Evolutionary conservation across 176 grass and related monocot species (phyloP), one percentile per base, ranked within the genome.

Genomic region (Pontederia crassipes): DNA sequence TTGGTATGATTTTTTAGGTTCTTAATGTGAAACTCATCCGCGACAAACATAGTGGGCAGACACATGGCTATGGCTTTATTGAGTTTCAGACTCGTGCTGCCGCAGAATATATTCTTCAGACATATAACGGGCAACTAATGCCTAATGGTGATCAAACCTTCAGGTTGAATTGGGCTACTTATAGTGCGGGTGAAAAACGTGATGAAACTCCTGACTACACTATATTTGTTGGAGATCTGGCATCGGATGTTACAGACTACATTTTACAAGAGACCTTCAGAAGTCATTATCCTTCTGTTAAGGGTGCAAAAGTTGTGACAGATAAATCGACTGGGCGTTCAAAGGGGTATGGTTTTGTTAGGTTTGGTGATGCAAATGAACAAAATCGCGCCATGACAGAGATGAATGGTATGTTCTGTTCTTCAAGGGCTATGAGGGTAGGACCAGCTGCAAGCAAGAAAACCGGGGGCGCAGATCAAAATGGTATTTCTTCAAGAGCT

Each of bases 331-430:
- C 93, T 57, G 86, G 86, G 66, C 83, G 88, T 13, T 83, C 93
- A 10, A 98, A 98, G 71, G 93, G 93, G 50, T 98, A 98, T 74
- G 93, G 93, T 2, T 98, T 98, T 86, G 84, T 98, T 11, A 92
- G 84, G 68, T 98, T 98, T 62, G 74, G 82, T 54, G 93, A 98
- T 76, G 62, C 76, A 59, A 76, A 80, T 13, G 93, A 92, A 74
- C 93, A 98, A 78, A 81, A 81, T 62, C 79, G 87, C 58, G 93
- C 93, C 49, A 92, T 98, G 93, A 79, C 84, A 46, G 93, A 98
- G 77, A 98, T 98, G 94, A 98, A 98, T 77, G 94, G 94, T n/a
- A n/a, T n/a, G n/a, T n/a, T n/a, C n/a, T n/a, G n/a, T n/a, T n/a
- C n/a, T n/a, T n/a, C n/a, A n/a, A 89, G 94, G 71, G 74, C 88